phyloP scores from a whole-genome alignment of 192 early-diverging fungal species.

The Mortierella claussenii region DNA sequence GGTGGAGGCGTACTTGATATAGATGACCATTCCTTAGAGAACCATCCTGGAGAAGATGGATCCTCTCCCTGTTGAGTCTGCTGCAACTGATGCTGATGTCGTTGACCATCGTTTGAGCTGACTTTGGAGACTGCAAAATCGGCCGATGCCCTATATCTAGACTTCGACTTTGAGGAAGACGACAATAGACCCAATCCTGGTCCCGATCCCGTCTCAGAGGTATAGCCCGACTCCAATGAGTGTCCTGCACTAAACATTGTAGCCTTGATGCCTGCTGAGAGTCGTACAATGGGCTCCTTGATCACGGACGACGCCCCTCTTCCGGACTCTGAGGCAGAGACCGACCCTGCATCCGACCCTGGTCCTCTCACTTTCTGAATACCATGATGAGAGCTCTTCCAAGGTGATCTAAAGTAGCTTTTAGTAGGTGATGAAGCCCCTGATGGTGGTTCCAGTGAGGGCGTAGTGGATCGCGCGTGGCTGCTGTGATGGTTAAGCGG shows the following conservation, averaged over 20 bases:
- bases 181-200: slow-evolving; percentile 2
- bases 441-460: slow-evolving; percentile 32
- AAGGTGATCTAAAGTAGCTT: slow-evolving; percentile 48
- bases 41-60: not conserved
- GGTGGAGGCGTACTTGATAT: slow-evolving; percentile 18
- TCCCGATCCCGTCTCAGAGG: slow-evolving; percentile 24
- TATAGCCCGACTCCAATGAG: slow-evolving; percentile 19
- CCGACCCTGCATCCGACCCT: slow-evolving; percentile 45
- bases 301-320: slow-evolving; percentile 31
- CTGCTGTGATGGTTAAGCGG: slow-evolving; percentile 3
- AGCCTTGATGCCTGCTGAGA: slow-evolving; percentile 47
- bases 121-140: not conserved
- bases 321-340: slow-evolving; percentile 46
- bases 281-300: slow-evolving; percentile 39
- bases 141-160: slow-evolving; percentile 5
- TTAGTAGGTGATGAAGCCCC: slow-evolving; percentile 40
- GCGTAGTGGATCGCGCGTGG: slow-evolving; percentile 23
- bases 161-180: slow-evolving; percentile 7
- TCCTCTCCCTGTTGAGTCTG: slow-evolving; percentile 1
- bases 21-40: slow-evolving; percentile 5
- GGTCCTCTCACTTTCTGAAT: slow-evolving; percentile 30
- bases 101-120: not conserved
- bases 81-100: slow-evolving; percentile 6
- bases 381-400: slow-evolving; percentile 36
- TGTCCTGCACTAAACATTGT: slow-evolving; percentile 29